These are phyloP conservation scores for Colletotrichum agaves DNA, from an alignment of 2,329 filamentous ascomycete genomes.

Conservation along the genomic window DNA sequence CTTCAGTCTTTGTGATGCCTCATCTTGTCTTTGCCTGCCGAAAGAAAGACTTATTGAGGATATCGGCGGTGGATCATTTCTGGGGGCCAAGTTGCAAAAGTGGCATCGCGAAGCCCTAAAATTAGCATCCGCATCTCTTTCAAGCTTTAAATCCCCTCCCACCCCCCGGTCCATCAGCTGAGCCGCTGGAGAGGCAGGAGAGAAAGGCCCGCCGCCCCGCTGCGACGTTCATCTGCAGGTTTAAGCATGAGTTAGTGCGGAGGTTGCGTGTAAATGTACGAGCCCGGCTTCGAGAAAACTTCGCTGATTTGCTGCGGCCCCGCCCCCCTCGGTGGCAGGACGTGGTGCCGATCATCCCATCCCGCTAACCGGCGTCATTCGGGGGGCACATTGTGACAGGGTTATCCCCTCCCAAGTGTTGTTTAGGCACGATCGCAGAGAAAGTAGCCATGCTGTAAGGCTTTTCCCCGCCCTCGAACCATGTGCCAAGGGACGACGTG, in stretches of 20 bases:
- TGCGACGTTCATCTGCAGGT: not conserved
- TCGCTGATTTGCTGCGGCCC: not conserved
- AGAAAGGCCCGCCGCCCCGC: not conserved
- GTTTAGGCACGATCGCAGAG: not conserved
- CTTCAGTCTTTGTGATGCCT: not conserved
- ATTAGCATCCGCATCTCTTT: conserved; percentile 28
- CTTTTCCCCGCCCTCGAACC: not conserved
- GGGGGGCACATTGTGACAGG: not conserved
- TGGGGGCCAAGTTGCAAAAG: not conserved
- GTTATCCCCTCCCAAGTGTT: not conserved
- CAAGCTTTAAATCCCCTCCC: conserved; percentile 3
- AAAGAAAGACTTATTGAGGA: not conserved
- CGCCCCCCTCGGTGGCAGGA: not conserved
- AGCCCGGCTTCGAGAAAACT: not conserved
- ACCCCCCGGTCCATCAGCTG: conserved; percentile 7
- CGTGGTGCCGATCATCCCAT: conserved; percentile 33
- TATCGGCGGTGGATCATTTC: not conserved
- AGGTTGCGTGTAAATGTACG: conserved; percentile 7
- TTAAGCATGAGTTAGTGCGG: not conserved
- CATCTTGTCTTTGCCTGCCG: not conserved
- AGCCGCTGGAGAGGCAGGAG: not conserved
- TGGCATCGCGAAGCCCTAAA: conserved; percentile 26
- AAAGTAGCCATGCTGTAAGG: not conserved
- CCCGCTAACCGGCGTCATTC: conserved; percentile 27
- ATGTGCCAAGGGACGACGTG: conserved; percentile 19